Base-by-base conservation (phyloP, 2,329 filamentous ascomycete genomes). In the Claviceps quebecensis region DNA sequence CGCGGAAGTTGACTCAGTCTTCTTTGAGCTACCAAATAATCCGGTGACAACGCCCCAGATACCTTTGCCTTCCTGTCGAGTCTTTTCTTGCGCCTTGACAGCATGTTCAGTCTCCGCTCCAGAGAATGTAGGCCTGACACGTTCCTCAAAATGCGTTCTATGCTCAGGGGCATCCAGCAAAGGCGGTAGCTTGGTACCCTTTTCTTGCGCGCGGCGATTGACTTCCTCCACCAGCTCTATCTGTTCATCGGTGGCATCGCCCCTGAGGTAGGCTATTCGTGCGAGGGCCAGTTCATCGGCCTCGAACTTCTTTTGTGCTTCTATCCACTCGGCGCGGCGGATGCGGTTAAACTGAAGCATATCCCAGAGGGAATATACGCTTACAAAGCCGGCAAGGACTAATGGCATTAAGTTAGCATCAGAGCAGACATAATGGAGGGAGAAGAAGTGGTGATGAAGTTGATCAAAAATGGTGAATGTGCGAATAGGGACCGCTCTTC, bases 331-430 rank as follows among this genome's bases (percentile, higher is more conserved):
- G 60, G 66, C 67, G 60, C 76, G 77, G 59, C 77, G 76, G 66
- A 75, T 73, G 59, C 74, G 74, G 70, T 81, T 81, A 65, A 77
- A 76, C 50, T 71, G 69, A 54, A 80, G 69, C 78, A 81, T 81
- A 64, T 81, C 78, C 68, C 71, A 74, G 17, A 77, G 74, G 38
- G 78, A 78, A 69, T 80, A 81, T 55, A 73, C 66, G 51, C 76
- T 80, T 41, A 78, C 69, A 29, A 80, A 67, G 56, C 72, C 70
- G 54, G 76, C 76, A 54, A 81, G 68, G 48, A 69, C 77, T 80
- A 53, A 14, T 29, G 37, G 17, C 5, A 2, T 34, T 2, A 17
- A 5, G 11, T 46, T 19, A 46, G 23, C 6, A 11, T 34, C 29
- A 8, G 8, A 4, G 23, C 8, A 45, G 23, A 5, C 13, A n/a